Conservation (phyloP, 2,329 filamentous ascomycete species). For the Pezicula neosporulosa region DNA sequence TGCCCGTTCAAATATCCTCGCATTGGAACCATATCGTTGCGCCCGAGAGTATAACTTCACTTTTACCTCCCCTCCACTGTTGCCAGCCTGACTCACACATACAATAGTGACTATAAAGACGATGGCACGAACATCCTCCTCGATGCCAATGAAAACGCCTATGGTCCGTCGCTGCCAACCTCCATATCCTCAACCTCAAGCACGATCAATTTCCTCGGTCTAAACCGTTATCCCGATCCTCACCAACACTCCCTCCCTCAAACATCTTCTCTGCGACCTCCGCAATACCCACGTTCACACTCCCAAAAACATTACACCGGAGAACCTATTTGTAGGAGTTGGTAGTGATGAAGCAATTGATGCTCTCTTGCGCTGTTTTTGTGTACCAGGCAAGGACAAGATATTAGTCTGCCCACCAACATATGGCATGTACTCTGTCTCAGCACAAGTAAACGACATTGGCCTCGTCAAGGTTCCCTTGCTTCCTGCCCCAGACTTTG, state of each 20-base stretch:
- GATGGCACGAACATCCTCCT: constrained; percentile 94
- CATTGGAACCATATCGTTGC: constrained; percentile 75
- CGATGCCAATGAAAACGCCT: constrained; percentile 97
- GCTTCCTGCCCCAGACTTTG: constrained; percentile 67
- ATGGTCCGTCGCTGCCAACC: constrained; percentile 72
- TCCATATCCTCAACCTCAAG: constrained; percentile 38
- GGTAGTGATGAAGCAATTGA: constrained; percentile 98
- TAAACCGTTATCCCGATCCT: constrained; percentile 95
- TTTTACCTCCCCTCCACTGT: constrained; percentile 2
- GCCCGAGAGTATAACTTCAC: constrained; percentile 66
- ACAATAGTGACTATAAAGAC: constrained; percentile 90
- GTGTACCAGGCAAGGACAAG: constrained; percentile 78
- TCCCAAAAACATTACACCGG: constrained; percentile 65
- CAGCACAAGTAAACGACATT: constrained; percentile 91
- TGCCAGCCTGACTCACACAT: constrained; percentile 27
- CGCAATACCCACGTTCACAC: constrained; percentile 86
- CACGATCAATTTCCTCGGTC: constrained; percentile 71
- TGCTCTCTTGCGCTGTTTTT: constrained; percentile 89
- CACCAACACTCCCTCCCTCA: constrained; percentile 83
- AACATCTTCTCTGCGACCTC: constrained; percentile 80
- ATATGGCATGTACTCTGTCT: constrained; percentile 97
- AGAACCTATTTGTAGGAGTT: constrained; percentile 90
- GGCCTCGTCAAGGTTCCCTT: constrained; percentile 83
- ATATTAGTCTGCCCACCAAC: constrained; percentile 95
- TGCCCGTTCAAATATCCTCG: constrained; percentile 72